phyloP scores from a whole-genome alignment of 202 grass and related monocot genomes.

The Alloteropsis angusta region DNA sequence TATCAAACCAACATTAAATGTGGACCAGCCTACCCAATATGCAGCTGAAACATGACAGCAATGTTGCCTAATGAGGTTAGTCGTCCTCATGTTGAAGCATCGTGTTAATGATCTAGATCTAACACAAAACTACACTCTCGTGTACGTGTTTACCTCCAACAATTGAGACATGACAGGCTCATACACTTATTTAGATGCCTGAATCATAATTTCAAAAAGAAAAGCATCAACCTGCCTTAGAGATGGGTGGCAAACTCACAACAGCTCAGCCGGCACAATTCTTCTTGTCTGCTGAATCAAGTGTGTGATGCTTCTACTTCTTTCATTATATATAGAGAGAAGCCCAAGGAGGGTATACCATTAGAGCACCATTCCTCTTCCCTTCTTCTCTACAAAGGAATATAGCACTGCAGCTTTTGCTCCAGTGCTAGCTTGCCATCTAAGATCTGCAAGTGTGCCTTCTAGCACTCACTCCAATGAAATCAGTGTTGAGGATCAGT shows the following conservation, averaged over 20 bases:
- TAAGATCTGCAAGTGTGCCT: slow-evolving; percentile 35
- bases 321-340: slow-evolving; percentile 6
- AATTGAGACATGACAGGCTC: neutral
- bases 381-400: neutral
- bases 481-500: neutral
- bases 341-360: neutral
- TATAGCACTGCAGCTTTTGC: neutral
- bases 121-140: neutral
- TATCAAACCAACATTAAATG: neutral
- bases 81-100: neutral
- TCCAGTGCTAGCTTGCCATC: slow-evolving; percentile 32
- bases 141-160: neutral
- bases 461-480: slow-evolving; percentile 5
- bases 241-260: neutral
- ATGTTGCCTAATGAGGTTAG: neutral
- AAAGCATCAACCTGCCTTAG: neutral
- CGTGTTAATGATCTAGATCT: neutral
- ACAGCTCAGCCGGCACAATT: neutral
- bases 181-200: neutral
- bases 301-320: neutral
- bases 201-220: neutral
- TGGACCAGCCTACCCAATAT: neutral
- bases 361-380: neutral
- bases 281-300: neutral
- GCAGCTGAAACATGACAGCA: neutral